Conservation (phyloP, 495 filamentous ascomycete genomes). For the Apodospora peruviana region DNA sequence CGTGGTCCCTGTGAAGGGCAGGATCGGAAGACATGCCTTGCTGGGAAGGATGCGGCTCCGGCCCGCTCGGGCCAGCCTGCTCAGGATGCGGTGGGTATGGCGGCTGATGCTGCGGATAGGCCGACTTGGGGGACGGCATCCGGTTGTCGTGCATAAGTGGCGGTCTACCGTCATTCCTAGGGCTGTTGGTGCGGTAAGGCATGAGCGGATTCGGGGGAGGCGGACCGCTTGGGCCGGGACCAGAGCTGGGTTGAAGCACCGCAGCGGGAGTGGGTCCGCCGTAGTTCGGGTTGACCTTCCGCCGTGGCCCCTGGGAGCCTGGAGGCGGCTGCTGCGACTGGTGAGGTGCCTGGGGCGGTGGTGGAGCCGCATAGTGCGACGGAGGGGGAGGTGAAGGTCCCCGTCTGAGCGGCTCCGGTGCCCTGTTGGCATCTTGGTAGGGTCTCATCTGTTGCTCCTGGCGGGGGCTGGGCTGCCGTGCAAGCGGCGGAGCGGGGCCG, state of each 20-base stretch:
- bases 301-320: conserved; percentile 25
- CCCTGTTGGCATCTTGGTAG: conserved; percentile 67
- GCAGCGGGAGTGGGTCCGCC: conserved; percentile 56
- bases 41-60: conserved; percentile 70
- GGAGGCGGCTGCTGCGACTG: conserved; percentile 42
- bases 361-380: conserved; percentile 53
- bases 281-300: conserved; percentile 70
- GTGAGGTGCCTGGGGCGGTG: conserved; percentile 54
- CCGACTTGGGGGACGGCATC: conserved; percentile 75
- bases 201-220: conserved; percentile 68
- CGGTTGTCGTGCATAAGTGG: conserved; percentile 74
- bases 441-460: conserved; percentile 66
- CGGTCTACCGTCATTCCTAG: conserved; percentile 70
- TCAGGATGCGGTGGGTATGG: conserved; percentile 65
- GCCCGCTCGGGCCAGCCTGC: conserved; percentile 55
- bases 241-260: conserved; percentile 23
- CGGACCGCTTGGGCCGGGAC: conserved; percentile 25
- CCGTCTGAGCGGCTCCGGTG: conserved; percentile 26
- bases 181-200: conserved; percentile 72
- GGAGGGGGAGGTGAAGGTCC: conserved; percentile 47
- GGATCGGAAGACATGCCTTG: conserved; percentile 69
- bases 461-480: conserved; percentile 63
- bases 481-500: conserved; percentile 53
- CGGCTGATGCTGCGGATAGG: conserved; percentile 73
- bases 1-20: conserved; percentile 60